Percentiles rank a stretch among this genome's conserved stretches.
Evolutionary conservation across 208 protist species (phyloP).

Genomic region (Wallacemonas sp.): DNA sequence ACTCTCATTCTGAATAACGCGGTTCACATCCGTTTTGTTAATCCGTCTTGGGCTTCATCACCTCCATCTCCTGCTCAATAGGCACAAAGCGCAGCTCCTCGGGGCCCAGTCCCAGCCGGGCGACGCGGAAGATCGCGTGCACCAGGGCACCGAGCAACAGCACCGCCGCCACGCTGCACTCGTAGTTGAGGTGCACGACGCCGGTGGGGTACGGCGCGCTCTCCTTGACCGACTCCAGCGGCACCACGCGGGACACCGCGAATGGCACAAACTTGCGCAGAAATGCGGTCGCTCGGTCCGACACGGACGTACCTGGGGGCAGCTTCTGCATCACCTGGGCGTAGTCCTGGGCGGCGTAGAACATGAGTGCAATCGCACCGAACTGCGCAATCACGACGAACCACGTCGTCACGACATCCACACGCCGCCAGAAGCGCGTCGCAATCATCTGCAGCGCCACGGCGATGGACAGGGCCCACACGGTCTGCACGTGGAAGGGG

Average conservation of each 20-base stretch:
- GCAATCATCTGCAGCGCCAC: conserved; percentile 7
- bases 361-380: conserved; percentile 11
- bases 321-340: neutral
- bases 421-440: conserved; percentile 8
- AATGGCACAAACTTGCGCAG: neutral
- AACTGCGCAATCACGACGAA: neutral
- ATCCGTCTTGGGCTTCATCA: conserved; percentile 13
- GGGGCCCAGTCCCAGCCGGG: conserved; percentile 29
- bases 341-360: conserved; percentile 12
- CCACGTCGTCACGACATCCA: conserved; percentile 15
- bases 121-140: conserved; percentile 34
- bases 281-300: neutral
- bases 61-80: conserved; percentile 28
- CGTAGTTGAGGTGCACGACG: conserved; percentile 20
- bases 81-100: conserved; percentile 38
- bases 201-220: neutral
- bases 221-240: neutral
- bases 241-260: neutral
- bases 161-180: conserved; percentile 19
- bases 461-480: neutral
- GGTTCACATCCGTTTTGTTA: too few relatives aligned
- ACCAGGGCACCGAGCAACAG: conserved; percentile 22
- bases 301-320: neutral
- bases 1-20: too few relatives aligned
- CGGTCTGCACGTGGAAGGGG: conserved; percentile 3